Evolutionary conservation across 2,329 filamentous ascomycete genomes (phyloP).

Genomic region (Botrytis galanthina): DNA sequence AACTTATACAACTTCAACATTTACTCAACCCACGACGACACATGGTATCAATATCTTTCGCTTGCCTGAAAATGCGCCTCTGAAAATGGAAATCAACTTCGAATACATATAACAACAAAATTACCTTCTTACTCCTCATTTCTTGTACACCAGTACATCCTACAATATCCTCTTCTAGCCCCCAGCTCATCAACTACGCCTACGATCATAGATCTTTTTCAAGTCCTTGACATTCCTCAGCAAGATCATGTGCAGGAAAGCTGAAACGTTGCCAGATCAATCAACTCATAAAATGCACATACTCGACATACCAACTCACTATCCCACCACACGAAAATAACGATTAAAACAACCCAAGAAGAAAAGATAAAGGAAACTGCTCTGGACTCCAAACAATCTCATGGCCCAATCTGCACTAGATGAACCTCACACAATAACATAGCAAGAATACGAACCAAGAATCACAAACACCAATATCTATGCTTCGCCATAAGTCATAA

Average conservation of each 20-base stretch:
- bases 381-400: constrained; percentile 5
- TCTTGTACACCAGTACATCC: neutral
- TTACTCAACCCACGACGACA: neutral
- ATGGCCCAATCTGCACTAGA: constrained; percentile 18
- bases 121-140: too few relatives aligned
- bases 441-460: constrained; percentile 7
- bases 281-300: too few relatives aligned
- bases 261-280: neutral
- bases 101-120: neutral
- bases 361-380: neutral
- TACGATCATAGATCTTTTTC: neutral
- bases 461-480: constrained; percentile 4
- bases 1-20: neutral
- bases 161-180: neutral
- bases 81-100: neutral
- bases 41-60: constrained; percentile 3
- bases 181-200: too few relatives aligned
- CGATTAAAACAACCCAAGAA: constrained; percentile 1
- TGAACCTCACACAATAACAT: neutral
- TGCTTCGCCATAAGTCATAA: neutral
- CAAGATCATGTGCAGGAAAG: neutral
- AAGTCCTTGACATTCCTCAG: neutral
- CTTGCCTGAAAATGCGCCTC: neutral
- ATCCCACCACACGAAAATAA: neutral
- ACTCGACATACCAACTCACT: neutral